Conservation (phyloP, 176 grass and related monocot species). For the Paspalum notatum region DNA sequence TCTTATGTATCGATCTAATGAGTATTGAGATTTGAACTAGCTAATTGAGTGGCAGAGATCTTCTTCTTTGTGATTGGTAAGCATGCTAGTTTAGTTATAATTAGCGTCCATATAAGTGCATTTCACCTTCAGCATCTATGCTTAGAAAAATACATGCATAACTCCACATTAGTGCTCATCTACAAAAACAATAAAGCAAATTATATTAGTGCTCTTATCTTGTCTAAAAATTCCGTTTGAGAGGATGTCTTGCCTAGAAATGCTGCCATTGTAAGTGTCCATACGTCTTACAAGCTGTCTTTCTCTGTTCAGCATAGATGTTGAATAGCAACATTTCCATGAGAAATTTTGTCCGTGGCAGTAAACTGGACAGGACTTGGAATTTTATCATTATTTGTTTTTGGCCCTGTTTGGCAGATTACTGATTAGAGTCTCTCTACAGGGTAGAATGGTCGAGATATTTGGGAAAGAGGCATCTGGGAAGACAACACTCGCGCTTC, state of each 20-base stretch:
- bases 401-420: conserved; percentile 23
- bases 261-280: neutral
- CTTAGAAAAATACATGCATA: neutral
- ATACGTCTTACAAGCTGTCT: neutral
- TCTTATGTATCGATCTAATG: neutral
- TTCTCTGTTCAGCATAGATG: conserved; percentile 1
- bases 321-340: conserved; percentile 2
- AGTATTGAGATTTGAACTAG: neutral
- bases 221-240: neutral
- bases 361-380: neutral
- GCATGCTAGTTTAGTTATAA: neutral
- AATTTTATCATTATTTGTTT: conserved; percentile 8
- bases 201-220: neutral
- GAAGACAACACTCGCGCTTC: conserved; percentile 95
- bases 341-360: neutral
- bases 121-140: neutral
- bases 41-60: neutral
- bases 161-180: neutral
- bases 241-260: neutral
- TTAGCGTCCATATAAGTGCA: conserved; percentile 5
- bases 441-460: conserved; percentile 99
- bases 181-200: too few species aligned
- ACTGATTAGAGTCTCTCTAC: conserved; percentile 36
- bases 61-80: neutral
- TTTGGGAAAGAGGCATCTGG: conserved; percentile 91